phyloP scores from a whole-genome alignment of 176 grass and related monocot genomes.

The Avena atlantica region DNA sequence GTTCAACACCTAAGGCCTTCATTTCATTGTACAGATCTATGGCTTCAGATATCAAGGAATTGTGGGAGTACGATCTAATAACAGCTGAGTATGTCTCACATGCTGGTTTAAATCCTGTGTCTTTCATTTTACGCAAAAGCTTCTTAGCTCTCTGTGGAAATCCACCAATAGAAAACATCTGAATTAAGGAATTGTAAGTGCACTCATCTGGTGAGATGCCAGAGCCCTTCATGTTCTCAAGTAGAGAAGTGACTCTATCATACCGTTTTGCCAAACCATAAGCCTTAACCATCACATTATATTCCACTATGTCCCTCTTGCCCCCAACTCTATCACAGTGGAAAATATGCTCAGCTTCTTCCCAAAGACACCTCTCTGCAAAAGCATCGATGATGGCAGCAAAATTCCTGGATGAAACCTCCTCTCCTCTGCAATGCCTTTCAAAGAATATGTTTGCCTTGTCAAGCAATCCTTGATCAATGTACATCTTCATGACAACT shows the following conservation, averaged over 20 bases:
- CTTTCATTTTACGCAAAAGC: slow-evolving; percentile 61
- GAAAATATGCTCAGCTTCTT: slow-evolving; percentile 70
- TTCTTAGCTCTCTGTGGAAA: slow-evolving; percentile 62
- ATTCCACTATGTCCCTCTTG: slow-evolving; percentile 59
- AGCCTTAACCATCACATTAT: slow-evolving; percentile 79
- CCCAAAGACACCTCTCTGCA: slow-evolving; percentile 62
- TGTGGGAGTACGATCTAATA: slow-evolving; percentile 59
- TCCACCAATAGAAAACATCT: slow-evolving; percentile 71
- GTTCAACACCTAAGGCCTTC: slow-evolving; percentile 57
- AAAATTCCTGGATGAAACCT: slow-evolving; percentile 63
- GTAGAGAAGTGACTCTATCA: slow-evolving; percentile 63
- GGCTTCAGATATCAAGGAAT: slow-evolving; percentile 58
- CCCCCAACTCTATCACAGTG: slow-evolving; percentile 36
- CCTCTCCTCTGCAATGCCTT: slow-evolving; percentile 52
- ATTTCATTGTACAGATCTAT: slow-evolving; percentile 66
- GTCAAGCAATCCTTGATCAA: slow-evolving; percentile 67
- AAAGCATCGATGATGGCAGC: slow-evolving; percentile 74
- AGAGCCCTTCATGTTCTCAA: slow-evolving; percentile 61
- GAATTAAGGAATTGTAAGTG: slow-evolving; percentile 78
- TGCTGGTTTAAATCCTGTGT: slow-evolving; percentile 60
- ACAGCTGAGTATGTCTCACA: slow-evolving; percentile 69
- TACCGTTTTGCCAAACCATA: slow-evolving; percentile 70
- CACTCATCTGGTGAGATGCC: slow-evolving; percentile 64
- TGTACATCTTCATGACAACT: slow-evolving; percentile 76
- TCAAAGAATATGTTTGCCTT: slow-evolving; percentile 63